Percentiles rank a stretch among this genome's conserved stretches.
Conservation (phyloP, 768 basidiomycete genomes). For the Mycena rebaudengoi region DNA sequence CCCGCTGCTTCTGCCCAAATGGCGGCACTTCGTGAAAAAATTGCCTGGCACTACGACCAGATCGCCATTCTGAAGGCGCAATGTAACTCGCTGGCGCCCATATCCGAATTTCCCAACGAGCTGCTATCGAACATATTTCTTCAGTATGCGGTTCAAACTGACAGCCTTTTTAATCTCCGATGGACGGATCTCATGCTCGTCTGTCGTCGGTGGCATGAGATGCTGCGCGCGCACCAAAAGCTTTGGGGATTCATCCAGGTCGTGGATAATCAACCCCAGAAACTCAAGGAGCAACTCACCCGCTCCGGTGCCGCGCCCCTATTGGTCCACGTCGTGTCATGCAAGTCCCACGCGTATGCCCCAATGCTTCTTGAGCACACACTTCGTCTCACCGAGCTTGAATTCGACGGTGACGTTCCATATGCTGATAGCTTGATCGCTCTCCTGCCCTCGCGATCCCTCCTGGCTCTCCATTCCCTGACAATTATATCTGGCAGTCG, state of each 20-base stretch:
- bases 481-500: no score
- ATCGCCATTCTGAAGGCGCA: conserved; percentile 3
- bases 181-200: conserved; percentile 9
- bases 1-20: no score
- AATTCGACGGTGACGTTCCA: neutral
- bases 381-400: neutral
- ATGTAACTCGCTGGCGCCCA: neutral
- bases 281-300: neutral
- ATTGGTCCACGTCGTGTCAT: neutral
- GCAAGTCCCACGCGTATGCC: neutral
- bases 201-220: conserved; percentile 9
- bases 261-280: neutral
- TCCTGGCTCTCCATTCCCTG: neutral
- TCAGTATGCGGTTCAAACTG: neutral
- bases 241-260: neutral
- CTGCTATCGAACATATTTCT: neutral
- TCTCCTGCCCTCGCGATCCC: neutral
- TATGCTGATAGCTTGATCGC: neutral
- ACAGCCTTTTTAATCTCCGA: neutral
- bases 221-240: neutral
- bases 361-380: neutral
- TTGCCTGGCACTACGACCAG: conserved; percentile 5
- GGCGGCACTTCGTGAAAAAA: no score
- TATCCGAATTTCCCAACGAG: conserved; percentile 7
- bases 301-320: conserved; percentile 6